Evolutionary conservation across 2,329 filamentous ascomycete genomes (phyloP).

Genomic region (Pyricularia pennisetigena): DNA sequence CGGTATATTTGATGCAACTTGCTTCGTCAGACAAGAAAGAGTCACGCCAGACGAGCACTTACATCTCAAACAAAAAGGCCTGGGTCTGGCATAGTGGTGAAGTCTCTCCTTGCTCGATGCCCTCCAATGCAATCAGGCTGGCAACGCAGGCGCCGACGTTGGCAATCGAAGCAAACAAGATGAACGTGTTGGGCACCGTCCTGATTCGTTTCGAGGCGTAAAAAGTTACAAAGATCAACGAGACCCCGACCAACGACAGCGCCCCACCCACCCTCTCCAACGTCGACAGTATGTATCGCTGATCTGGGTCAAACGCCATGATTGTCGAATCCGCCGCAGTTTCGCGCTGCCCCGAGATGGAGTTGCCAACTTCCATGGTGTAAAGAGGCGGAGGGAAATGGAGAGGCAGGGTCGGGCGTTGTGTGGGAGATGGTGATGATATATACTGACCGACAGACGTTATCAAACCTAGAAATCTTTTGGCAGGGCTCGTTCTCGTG

Average conservation of each 20-base stretch:
- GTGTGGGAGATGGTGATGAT: not conserved
- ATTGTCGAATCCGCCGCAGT: conserved; percentile 1
- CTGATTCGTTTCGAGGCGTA: conserved; percentile 39
- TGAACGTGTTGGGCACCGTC: conserved; percentile 52
- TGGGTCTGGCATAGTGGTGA: conserved; percentile 52
- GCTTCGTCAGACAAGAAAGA: no score
- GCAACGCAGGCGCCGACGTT: conserved; percentile 52
- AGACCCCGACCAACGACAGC: conserved; percentile 39
- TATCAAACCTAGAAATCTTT: not conserved
- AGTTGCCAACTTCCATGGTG: not conserved
- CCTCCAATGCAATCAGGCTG: conserved; percentile 61
- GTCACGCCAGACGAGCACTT: conserved; percentile 24
- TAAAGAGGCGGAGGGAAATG: not conserved
- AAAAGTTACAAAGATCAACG: conserved; percentile 43
- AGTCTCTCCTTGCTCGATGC: conserved; percentile 41
- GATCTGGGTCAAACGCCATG: conserved; percentile 17
- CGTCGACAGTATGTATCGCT: conserved; percentile 31
- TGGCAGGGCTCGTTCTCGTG: not conserved
- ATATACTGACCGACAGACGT: not conserved
- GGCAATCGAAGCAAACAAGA: conserved; percentile 49
- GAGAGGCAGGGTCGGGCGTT: not conserved
- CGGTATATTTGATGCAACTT: not conserved
- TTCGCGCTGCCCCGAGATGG: not conserved
- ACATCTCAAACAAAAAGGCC: conserved; percentile 58
- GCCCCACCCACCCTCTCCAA: conserved; percentile 45